A percentile compares a stretch with the other conserved stretches of the same genome.
Conservation (phyloP, 768 basidiomycete species). For the Punctularia strigosozonata region DNA sequence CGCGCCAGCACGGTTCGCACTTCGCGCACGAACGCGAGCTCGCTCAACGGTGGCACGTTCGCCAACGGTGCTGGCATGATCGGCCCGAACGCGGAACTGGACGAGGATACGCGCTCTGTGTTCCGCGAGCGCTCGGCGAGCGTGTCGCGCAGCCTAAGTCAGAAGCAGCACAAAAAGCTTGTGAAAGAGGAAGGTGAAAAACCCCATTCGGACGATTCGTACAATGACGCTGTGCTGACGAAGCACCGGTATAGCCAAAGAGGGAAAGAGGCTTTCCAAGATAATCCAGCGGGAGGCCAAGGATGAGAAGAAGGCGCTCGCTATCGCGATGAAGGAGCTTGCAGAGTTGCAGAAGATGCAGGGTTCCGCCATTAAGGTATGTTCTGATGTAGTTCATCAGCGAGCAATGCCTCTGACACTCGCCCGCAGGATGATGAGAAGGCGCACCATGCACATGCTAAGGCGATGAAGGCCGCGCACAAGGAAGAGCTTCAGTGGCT, state of each 20-base stretch:
- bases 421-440: slow-evolving; percentile 40
- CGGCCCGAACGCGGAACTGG: slow-evolving; percentile 31
- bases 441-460: slow-evolving; percentile 40
- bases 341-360: slow-evolving; percentile 61
- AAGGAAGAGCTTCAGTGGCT: slow-evolving; percentile 51
- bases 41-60: slow-evolving; percentile 34
- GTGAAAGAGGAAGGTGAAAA: slow-evolving; percentile 40
- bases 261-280: slow-evolving; percentile 51
- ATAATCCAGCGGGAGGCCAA: slow-evolving; percentile 62
- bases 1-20: too few relatives aligned
- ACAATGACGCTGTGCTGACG: too few relatives aligned
- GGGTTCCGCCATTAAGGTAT: slow-evolving; percentile 47
- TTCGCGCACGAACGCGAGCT: too few relatives aligned
- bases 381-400: too few relatives aligned
- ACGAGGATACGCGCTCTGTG: too few relatives aligned
- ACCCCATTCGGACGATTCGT: too few relatives aligned
- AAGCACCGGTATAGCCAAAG: slow-evolving; percentile 41
- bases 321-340: slow-evolving; percentile 51
- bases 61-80: slow-evolving; percentile 42
- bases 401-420: too few relatives aligned
- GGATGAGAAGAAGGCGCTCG: slow-evolving; percentile 51
- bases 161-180: slow-evolving; percentile 40
- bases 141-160: slow-evolving; percentile 36
- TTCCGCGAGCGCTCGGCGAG: slow-evolving; percentile 26
- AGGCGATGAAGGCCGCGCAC: slow-evolving; percentile 43